phyloP scores from a whole-genome alignment of 2,329 filamentous ascomycete genomes.

The Lachnellula arida region DNA sequence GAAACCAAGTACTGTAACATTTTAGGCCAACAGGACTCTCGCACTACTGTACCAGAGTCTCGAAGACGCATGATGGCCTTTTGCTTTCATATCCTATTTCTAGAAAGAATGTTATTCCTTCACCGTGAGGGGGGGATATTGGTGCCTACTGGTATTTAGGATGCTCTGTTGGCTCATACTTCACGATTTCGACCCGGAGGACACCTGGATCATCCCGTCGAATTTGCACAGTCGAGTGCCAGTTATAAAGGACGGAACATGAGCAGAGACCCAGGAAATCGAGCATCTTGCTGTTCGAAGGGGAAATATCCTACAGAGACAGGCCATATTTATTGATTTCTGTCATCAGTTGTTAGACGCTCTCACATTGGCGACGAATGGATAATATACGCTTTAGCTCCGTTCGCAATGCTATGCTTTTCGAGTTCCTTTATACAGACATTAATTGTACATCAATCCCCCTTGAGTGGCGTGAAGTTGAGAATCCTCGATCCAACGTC shows the following conservation, averaged over 20 bases:
- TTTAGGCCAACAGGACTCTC: no score
- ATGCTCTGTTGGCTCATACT: constrained; percentile 55
- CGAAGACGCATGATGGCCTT: no score
- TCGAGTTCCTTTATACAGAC: neutral
- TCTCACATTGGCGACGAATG: no score
- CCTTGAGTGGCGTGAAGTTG: neutral
- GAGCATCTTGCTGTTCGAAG: no score
- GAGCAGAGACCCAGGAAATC: no score
- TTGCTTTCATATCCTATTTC: no score
- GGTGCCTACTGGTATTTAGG: constrained; percentile 49
- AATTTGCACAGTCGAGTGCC: constrained; percentile 51
- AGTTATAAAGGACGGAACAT: constrained; percentile 41
- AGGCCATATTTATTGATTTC: no score
- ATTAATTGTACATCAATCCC: neutral
- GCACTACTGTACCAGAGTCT: no score
- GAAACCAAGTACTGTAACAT: no score
- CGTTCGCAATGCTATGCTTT: neutral
- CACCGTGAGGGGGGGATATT: constrained; percentile 30
- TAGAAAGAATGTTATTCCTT: no score
- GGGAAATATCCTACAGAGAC: no score
- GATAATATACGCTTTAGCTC: neutral
- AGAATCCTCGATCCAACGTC: neutral
- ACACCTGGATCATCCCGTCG: constrained; percentile 48
- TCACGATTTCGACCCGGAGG: constrained; percentile 50
- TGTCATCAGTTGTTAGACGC: no score